Conservation (phyloP, 176 grass and related monocot species). For the Rhipidocladum racemiflorum region DNA sequence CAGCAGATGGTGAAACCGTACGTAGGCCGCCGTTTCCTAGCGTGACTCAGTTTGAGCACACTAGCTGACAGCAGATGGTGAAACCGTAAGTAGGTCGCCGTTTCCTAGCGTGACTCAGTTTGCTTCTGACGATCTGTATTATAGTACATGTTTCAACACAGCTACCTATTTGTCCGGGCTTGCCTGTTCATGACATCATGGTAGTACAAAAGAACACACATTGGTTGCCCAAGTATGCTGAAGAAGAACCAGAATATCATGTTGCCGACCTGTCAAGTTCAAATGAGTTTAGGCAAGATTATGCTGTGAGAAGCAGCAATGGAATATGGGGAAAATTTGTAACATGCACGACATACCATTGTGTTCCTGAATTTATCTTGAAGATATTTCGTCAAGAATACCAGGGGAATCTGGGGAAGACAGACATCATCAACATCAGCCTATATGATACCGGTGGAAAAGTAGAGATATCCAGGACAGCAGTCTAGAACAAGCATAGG, state of each 20-base stretch:
- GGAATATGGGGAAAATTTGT: not conserved
- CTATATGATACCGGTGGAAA: not conserved
- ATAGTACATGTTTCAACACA: not conserved
- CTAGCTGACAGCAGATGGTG: not conserved
- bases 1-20: not conserved
- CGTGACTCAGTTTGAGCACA: not conserved
- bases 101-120: not conserved
- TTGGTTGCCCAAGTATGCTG: slow-evolving; percentile 92
- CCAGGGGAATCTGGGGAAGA: slow-evolving; percentile 67
- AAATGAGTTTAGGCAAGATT: not conserved
- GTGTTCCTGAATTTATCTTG: slow-evolving; percentile 70
- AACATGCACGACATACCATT: slow-evolving; percentile 53
- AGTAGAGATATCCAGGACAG: not conserved
- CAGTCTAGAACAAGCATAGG: not conserved
- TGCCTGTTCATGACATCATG: slow-evolving; percentile 98
- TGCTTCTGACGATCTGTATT: slow-evolving; percentile 1
- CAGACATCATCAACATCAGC: slow-evolving; percentile 23
- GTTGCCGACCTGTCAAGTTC: slow-evolving; percentile 70
- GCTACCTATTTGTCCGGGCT: slow-evolving; percentile 43
- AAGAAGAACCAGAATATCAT: slow-evolving; percentile 99
- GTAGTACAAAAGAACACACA: slow-evolving; percentile 93
- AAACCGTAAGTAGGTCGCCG: not conserved
- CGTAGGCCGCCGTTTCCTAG: not conserved
- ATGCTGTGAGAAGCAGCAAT: not conserved
- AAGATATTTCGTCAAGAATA: slow-evolving; percentile 83